Conservation (phyloP, 2,329 filamentous ascomycete species). For the Falciphora oryzae region DNA sequence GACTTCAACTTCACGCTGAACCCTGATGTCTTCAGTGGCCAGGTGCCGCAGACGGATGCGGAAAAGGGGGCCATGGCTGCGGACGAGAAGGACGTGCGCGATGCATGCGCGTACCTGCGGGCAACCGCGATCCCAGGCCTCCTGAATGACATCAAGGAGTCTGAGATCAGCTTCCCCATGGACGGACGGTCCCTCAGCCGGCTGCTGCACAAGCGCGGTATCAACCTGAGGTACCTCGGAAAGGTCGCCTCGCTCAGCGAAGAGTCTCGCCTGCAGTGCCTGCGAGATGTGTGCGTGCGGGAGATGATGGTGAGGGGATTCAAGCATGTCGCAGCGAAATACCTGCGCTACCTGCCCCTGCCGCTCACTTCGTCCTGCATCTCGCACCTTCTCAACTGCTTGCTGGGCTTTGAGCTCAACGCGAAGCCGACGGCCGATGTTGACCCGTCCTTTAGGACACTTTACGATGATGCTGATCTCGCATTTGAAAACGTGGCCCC, state of each 20-base stretch:
- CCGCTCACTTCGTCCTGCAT: constrained; percentile 75
- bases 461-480: constrained; percentile 80
- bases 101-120: constrained; percentile 73
- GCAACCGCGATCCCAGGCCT: constrained; percentile 77
- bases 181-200: constrained; percentile 88
- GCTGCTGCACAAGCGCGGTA: constrained; percentile 90
- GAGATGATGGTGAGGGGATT: constrained; percentile 95
- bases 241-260: constrained; percentile 67
- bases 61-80: constrained; percentile 78
- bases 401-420: constrained; percentile 74
- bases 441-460: constrained; percentile 63
- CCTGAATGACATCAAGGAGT: constrained; percentile 80
- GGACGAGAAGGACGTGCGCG: constrained; percentile 84
- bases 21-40: constrained; percentile 91
- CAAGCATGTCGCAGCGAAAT: constrained; percentile 81
- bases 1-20: constrained; percentile 86
- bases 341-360: constrained; percentile 73
- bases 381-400: constrained; percentile 87
- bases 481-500: constrained; percentile 76
- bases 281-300: constrained; percentile 72
- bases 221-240: constrained; percentile 95
- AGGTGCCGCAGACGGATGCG: constrained; percentile 80
- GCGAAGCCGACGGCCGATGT: constrained; percentile 70
- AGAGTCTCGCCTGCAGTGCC: constrained; percentile 66
- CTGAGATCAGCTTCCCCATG: constrained; percentile 96